A percentile compares a stretch with the other conserved stretches of the same genome.
Evolutionary conservation across 2,329 filamentous ascomycete genomes (phyloP).

Genomic region (Biscogniauxia mediterranea): DNA sequence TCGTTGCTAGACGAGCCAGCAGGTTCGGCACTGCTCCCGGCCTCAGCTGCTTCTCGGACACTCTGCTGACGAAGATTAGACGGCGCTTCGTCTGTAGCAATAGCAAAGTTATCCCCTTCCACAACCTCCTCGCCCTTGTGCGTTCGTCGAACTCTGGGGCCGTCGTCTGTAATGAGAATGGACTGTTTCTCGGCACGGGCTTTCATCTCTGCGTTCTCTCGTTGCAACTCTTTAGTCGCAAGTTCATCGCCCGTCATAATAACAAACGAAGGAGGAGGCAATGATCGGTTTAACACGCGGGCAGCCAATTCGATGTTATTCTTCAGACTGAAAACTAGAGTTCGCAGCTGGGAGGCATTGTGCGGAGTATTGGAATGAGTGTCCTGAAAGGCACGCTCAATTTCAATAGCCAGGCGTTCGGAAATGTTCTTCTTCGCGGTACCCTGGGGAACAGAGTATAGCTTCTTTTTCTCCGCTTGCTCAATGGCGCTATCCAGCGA

Average conservation of each 20-base stretch:
- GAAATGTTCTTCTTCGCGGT: slow-evolving; percentile 63
- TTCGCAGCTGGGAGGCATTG: slow-evolving; percentile 65
- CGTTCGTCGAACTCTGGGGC: slow-evolving; percentile 79
- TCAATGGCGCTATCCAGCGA: slow-evolving; percentile 65
- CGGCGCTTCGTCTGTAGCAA: slow-evolving; percentile 37
- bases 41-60: slow-evolving; percentile 30
- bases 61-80: slow-evolving; percentile 37
- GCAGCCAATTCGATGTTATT: slow-evolving; percentile 77
- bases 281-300: slow-evolving; percentile 68
- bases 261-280: slow-evolving; percentile 76
- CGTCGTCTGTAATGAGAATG: slow-evolving; percentile 73
- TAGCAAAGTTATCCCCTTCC: slow-evolving; percentile 63
- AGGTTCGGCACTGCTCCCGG: slow-evolving; percentile 8
- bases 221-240: slow-evolving; percentile 85
- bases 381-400: slow-evolving; percentile 70
- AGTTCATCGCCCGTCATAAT: slow-evolving; percentile 88
- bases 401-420: slow-evolving; percentile 70
- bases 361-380: slow-evolving; percentile 52
- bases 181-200: slow-evolving; percentile 79
- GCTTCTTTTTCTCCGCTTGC: slow-evolving; percentile 63
- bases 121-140: slow-evolving; percentile 95
- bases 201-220: slow-evolving; percentile 72
- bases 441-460: slow-evolving; percentile 61
- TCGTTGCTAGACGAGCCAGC: slow-evolving; percentile 11
- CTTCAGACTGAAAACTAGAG: slow-evolving; percentile 84